phyloP scores from a whole-genome alignment of 495 filamentous ascomycete species.

The Penicillium manginii region DNA sequence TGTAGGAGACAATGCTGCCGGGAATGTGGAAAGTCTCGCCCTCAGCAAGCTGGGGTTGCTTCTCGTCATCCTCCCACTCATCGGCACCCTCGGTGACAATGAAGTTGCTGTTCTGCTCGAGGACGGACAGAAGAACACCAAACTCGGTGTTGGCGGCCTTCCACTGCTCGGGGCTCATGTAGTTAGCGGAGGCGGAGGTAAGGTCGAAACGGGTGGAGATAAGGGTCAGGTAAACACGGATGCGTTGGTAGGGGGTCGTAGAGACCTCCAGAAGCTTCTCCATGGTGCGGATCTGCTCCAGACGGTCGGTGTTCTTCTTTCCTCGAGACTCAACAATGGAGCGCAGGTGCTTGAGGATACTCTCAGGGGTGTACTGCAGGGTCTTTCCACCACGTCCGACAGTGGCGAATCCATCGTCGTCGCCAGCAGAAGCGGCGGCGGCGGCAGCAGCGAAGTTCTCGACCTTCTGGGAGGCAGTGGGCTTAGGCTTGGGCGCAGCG shows the following conservation, averaged over 20 bases:
- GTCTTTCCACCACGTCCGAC: slow-evolving; percentile 87
- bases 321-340: slow-evolving; percentile 93
- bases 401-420: slow-evolving; percentile 83
- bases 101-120: slow-evolving; percentile 76
- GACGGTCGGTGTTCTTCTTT: slow-evolving; percentile 96
- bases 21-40: slow-evolving; percentile 86
- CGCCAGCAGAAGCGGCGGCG: slow-evolving; percentile 58
- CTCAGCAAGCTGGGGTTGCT: slow-evolving; percentile 69
- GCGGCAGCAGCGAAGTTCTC: slow-evolving; percentile 40
- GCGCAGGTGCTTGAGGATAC: slow-evolving; percentile 94
- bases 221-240: slow-evolving; percentile 88
- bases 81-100: slow-evolving; percentile 89
- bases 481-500: slow-evolving; percentile 34
- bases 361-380: slow-evolving; percentile 90
- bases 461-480: slow-evolving; percentile 46
- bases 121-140: slow-evolving; percentile 70
- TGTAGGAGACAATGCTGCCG: slow-evolving; percentile 90
- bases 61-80: slow-evolving; percentile 99
- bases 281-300: slow-evolving; percentile 95
- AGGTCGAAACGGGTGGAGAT: slow-evolving; percentile 96
- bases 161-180: slow-evolving; percentile 97
- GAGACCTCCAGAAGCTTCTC: slow-evolving; percentile 92
- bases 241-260: slow-evolving; percentile 87
- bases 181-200: slow-evolving; percentile 74
- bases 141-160: slow-evolving; percentile 90